Evolutionary conservation across 257 asterid species (phyloP).

Genomic region (Salvia splendens): DNA sequence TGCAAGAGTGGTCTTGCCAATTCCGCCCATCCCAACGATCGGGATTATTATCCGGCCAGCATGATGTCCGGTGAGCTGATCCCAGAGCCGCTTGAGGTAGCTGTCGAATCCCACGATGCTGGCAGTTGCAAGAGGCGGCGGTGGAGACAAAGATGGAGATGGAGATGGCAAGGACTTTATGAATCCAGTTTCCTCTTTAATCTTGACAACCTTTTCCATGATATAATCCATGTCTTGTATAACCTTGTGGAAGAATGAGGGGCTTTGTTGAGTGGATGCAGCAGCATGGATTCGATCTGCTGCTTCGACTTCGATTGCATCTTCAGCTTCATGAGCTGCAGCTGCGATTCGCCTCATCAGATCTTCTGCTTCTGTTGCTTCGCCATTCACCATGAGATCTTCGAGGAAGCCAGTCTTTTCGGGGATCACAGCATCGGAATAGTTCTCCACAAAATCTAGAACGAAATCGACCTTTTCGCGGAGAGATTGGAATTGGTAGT

Average conservation of each 20-base stretch:
- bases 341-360: neutral
- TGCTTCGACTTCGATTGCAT: neutral
- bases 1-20: conserved; percentile 8
- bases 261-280: neutral
- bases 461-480: neutral
- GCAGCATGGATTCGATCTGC: neutral
- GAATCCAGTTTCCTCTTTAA: neutral
- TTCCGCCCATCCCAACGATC: conserved; percentile 7
- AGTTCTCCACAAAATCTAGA: neutral
- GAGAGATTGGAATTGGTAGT: neutral
- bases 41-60: neutral
- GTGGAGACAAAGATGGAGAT: neutral
- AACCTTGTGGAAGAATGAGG: too few relatives aligned
- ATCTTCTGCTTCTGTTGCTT: neutral
- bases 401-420: neutral
- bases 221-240: neutral
- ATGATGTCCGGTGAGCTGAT: neutral
- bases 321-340: neutral
- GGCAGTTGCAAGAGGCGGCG: neutral
- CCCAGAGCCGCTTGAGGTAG: neutral
- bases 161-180: neutral
- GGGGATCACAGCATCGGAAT: neutral
- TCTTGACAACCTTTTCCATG: neutral
- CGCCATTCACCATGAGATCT: neutral
- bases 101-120: conserved; percentile 1